These are phyloP conservation scores for sunflower (Helianthus annuus) DNA, from an alignment of 129 eudicot genomes.

Conservation along the genomic window HanXRQr2.0-SUNRISE NC_035434.2:166528693-166529192, in stretches of 20 bases:
- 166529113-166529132: slow-evolving; percentile 84
- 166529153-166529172: slow-evolving; percentile 59
- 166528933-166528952: slow-evolving; percentile 75
- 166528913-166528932: slow-evolving; percentile 53
- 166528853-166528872: too few species aligned
- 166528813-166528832: too few species aligned
- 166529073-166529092: slow-evolving; percentile 96
- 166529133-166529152: slow-evolving; percentile 94
- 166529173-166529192: slow-evolving; percentile 52
- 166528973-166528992: slow-evolving; percentile 60
- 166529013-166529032: slow-evolving; percentile 88
- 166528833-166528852: too few species aligned
- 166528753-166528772: too few species aligned
- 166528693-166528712: too few species aligned
- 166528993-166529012: slow-evolving; percentile 75
- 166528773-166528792: too few species aligned
- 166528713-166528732: too few species aligned
- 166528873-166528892: neutral
- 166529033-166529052: slow-evolving; percentile 46
- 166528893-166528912: slow-evolving; percentile 18
- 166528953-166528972: slow-evolving; percentile 68
- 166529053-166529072: slow-evolving; percentile 66
- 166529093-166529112: slow-evolving; percentile 92
- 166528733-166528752: too few species aligned
- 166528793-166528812: too few species aligned